A percentile compares a stretch with the other conserved stretches of the same genome.
Conservation (phyloP, 2,329 filamentous ascomycete genomes). For the Coccinonectria pachysandricola region DNA sequence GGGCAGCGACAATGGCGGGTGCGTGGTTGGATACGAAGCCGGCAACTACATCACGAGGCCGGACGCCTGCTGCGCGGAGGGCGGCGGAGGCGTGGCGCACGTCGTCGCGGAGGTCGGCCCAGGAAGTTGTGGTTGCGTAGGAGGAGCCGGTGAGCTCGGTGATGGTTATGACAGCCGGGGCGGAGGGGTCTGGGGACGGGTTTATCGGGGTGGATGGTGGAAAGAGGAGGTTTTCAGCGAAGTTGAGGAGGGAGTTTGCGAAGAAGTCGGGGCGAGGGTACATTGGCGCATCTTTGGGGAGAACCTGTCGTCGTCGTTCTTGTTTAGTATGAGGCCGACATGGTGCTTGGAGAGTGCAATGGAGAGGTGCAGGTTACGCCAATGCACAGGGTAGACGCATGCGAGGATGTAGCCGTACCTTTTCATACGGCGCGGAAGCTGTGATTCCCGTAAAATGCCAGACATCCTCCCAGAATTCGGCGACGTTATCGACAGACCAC, state of each 20-base stretch:
- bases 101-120: conserved; percentile 68
- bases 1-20: conserved; percentile 78
- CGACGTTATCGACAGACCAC: conserved; percentile 73
- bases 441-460: conserved; percentile 76
- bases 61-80: conserved; percentile 55
- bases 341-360: too few relatives aligned
- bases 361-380: too few relatives aligned
- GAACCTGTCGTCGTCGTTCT: conserved; percentile 39
- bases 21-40: conserved; percentile 84
- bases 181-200: conserved; percentile 38
- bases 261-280: conserved; percentile 88
- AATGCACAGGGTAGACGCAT: background rate
- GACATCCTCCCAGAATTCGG: conserved; percentile 72
- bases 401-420: conserved; percentile 38
- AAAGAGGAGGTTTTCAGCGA: conserved; percentile 88
- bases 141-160: conserved; percentile 61
- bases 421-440: conserved; percentile 51
- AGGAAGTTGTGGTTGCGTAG: conserved; percentile 41
- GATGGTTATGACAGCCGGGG: conserved; percentile 64
- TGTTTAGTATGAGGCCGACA: conserved; percentile 4
- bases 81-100: conserved; percentile 65
- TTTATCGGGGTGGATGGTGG: conserved; percentile 45
- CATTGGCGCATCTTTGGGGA: conserved; percentile 58
- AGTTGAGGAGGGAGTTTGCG: conserved; percentile 68
- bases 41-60: conserved; percentile 45